Base-by-base conservation (phyloP, 345 rosid genomes). In the Physaria fendleri region DNA sequence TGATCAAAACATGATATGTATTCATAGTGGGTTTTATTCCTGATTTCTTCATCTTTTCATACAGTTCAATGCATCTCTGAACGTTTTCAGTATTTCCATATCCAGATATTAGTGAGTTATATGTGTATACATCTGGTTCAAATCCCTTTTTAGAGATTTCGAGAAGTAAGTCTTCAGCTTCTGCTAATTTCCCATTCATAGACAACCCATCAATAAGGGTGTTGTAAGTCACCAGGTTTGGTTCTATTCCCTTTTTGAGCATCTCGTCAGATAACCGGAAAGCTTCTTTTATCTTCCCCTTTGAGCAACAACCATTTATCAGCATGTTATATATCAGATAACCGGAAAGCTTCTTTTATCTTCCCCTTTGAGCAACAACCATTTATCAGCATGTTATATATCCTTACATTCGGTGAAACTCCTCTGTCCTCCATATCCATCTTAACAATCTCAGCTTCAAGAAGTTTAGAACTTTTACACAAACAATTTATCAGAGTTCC, bases 191-290 rank as follows among this genome's bases (percentile, higher is more conserved):
- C 21, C 81, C 79, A 22, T 18, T 71, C 70, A 78, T 82, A 77
- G 88, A 79, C 28, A 91, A 74, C 34, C 95, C 92, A 22, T 77
- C 66, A 46, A 88, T 81, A 35, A 91, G 85, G 15, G 81, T 64
- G 66, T 91, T 88, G 70, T 82, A 91, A 7, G 96, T 91, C 29
- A 84, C 82, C 52, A 91, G 45, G n/a, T 87, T 82, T 10, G 80
- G 78, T 27, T 35, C 15, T 13, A 78, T 65, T 48, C 68, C 85
- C 59, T 23, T 60, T 66, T 65, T 69, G 33, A 56, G 50, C 98
- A 88, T 88, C 74, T 85, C 83, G 61, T 81, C 78, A 61, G 82
- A 80, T 58, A 72, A 73, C 60, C 68, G 71, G 49, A 82, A 85
- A 64, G 85, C 96, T 40, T 77, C 81, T 63, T 73, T 53, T 59